These are phyloP conservation scores for Ganoderma meredithae DNA, from an alignment of 1,284 basidiomycete genomes.

Conservation along the genomic window DNA sequence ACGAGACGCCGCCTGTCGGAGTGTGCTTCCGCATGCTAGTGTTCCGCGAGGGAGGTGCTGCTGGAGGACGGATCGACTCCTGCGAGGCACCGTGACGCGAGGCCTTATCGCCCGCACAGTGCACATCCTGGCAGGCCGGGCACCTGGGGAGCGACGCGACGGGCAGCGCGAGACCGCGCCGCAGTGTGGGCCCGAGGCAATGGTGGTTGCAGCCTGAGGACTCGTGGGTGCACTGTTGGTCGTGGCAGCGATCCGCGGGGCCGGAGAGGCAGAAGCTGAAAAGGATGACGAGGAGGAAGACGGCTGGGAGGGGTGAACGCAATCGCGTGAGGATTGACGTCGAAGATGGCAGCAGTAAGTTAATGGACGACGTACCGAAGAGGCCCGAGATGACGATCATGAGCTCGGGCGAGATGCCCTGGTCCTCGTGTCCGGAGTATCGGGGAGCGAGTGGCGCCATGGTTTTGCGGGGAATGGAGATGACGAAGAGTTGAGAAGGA, in stretches of 20 bases:
- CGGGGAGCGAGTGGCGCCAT: background rate
- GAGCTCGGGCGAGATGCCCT: background rate
- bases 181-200: background rate
- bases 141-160: background rate
- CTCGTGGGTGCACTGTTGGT: too few species aligned
- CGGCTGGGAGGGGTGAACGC: background rate
- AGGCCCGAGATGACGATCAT: background rate
- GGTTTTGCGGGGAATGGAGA: background rate
- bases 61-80: background rate
- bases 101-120: background rate
- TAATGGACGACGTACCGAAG: background rate
- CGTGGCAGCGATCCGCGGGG: too few species aligned
- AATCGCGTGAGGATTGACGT: background rate
- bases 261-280: background rate
- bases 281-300: background rate
- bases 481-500: background rate
- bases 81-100: background rate
- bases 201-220: background rate
- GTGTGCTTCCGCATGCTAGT: background rate
- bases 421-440: background rate
- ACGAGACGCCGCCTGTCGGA: background rate
- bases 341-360: background rate
- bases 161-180: background rate
- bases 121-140: background rate
- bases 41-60: background rate